Percentiles rank a stretch among this genome's conserved stretches.
phyloP scores from a whole-genome alignment of 129 eudicot genomes.

The Pulicaria dysenterica region DNA sequence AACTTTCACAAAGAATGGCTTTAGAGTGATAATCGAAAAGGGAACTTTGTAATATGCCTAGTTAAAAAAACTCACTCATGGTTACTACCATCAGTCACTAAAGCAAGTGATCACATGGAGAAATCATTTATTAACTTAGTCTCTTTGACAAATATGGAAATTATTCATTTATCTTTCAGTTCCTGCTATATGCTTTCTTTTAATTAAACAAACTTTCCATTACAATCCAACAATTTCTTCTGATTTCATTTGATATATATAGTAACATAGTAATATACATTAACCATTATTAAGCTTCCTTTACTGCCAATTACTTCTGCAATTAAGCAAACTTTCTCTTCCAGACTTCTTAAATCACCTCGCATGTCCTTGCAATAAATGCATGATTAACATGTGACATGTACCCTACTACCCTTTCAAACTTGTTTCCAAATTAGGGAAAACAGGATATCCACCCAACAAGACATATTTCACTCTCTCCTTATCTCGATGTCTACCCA shows the following conservation, averaged over 20 bases:
- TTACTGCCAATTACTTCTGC: conserved; percentile 1
- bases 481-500: conserved; percentile 12
- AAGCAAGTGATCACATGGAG: conserved; percentile 3
- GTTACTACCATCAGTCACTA: conserved; percentile 14
- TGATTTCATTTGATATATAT: too few relatives aligned
- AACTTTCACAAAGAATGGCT: too few relatives aligned
- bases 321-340: background rate
- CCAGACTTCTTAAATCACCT: background rate
- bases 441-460: background rate
- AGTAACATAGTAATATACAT: background rate
- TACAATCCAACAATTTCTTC: background rate
- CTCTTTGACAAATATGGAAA: conserved; percentile 15
- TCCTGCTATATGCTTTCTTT: background rate
- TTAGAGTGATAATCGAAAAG: background rate
- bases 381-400: background rate
- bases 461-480: conserved; percentile 2
- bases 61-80: background rate
- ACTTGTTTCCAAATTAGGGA: background rate
- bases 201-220: background rate
- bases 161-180: background rate
- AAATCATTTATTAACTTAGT: background rate
- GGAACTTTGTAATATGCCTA: background rate
- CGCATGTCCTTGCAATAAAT: background rate
- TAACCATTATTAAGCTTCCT: conserved; percentile 8
- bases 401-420: background rate